Conservation (phyloP, 2,329 filamentous ascomycete genomes). For the Leptographium lundbergii region DNA sequence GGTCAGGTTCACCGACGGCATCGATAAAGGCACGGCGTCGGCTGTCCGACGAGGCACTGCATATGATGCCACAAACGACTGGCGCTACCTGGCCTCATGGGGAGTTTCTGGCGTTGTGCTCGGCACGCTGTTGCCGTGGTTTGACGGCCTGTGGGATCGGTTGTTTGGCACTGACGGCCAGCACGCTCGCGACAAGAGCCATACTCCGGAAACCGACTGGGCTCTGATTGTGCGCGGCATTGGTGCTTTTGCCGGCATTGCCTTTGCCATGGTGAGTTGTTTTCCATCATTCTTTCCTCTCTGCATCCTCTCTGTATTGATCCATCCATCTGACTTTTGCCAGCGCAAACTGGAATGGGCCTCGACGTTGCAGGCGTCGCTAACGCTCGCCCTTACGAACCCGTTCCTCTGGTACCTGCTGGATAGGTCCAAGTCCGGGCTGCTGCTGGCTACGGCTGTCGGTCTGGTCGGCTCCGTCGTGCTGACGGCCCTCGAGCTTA, state of each 20-base stretch:
- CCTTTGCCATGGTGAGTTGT: slow-evolving; percentile 60
- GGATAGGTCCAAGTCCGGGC: slow-evolving; percentile 76
- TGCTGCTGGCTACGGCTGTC: slow-evolving; percentile 64
- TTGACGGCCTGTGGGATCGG: slow-evolving; percentile 64
- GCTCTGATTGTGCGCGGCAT: slow-evolving; percentile 47
- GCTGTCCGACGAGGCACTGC: slow-evolving; percentile 1
- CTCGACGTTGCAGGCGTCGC: slow-evolving; percentile 83
- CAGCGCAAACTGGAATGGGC: slow-evolving; percentile 86
- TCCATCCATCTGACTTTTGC: not conserved
- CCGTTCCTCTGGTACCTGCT: slow-evolving; percentile 94
- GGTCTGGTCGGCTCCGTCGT: slow-evolving; percentile 62
- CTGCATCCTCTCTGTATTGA: not conserved
- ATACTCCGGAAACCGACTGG: slow-evolving; percentile 53
- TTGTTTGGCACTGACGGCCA: slow-evolving; percentile 20
- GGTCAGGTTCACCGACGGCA: slow-evolving; percentile 14
- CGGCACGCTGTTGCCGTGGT: slow-evolving; percentile 70
- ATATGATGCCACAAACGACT: slow-evolving; percentile 25
- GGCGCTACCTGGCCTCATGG: slow-evolving; percentile 69
- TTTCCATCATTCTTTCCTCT: slow-evolving; percentile 1
- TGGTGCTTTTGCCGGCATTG: slow-evolving; percentile 48
- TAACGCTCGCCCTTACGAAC: slow-evolving; percentile 82
- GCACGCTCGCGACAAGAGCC: slow-evolving; percentile 16
- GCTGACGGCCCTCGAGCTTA: slow-evolving; percentile 62
- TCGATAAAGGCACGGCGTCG: not conserved
- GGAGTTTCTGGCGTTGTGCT: slow-evolving; percentile 65